Evolutionary conservation across 768 basidiomycete genomes (phyloP), one percentile per base, ranked within the genome.

Genomic region (Tricholomella constricta): DNA sequence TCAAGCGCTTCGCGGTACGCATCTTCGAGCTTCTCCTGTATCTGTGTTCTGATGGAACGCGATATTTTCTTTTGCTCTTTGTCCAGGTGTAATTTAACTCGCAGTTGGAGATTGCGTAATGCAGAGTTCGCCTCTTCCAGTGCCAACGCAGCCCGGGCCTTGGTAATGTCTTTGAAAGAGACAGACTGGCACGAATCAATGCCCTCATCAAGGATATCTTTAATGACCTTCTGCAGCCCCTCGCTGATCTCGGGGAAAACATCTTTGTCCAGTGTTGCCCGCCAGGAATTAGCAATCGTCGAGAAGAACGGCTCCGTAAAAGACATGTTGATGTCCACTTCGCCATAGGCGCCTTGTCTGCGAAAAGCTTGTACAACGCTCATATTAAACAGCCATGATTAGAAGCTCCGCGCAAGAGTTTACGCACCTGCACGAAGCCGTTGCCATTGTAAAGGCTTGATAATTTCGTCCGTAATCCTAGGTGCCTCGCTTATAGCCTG

Each of bases 371-470:
- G n/a, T n/a, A n/a, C n/a, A n/a, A n/a, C n/a, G n/a, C n/a, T n/a
- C n/a, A n/a, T n/a, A n/a, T n/a, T n/a, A n/a, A n/a, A n/a, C 23
- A 1, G 22, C 7, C 25, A 34, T 12, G 6, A 17, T 8, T 25
- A 25, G n/a, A 27, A 23, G 27, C n/a, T n/a, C n/a, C n/a, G n/a
- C n/a, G n/a, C n/a, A 26, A 5, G n/a, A 25, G 27, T 25, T 6
- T 25, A 44, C 44, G 22, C 22, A 46, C 51, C 27, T 12, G 51
- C 51, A 20, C 51, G 45, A 25, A 52, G 23, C 20, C 35, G 34
- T 36, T 52, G 51, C 51, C 51, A 52, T 12, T 12, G 38, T 6
- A 10, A 23, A 5, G 9, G 15, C 20, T 37, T 0, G 2, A 45
- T 10, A n/a, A 46, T 29, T 3, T 3, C 6, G 26, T 45, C 9